These are phyloP conservation scores for Termitomyces sp. DNA, from an alignment of 768 basidiomycete species.

Conservation along the genomic window DNA sequence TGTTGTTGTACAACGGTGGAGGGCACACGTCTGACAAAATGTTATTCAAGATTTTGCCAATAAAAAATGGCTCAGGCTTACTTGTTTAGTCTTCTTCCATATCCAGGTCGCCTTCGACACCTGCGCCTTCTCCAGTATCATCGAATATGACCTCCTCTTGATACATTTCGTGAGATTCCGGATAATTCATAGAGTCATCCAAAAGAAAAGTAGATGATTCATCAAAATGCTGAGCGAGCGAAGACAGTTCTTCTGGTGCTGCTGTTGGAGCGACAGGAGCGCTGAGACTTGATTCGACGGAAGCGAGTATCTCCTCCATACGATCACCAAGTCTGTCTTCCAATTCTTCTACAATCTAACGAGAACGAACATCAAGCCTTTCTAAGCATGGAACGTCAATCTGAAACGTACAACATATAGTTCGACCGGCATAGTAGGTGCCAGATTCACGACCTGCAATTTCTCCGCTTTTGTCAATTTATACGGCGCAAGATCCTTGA, in stretches of 20 bases:
- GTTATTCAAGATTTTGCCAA: neutral
- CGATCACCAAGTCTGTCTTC: constrained; percentile 73
- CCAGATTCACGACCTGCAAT: constrained; percentile 86
- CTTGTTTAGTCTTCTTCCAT: constrained; percentile 49
- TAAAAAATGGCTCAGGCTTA: neutral
- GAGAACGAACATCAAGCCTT: neutral
- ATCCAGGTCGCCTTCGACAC: constrained; percentile 68
- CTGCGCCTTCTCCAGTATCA: constrained; percentile 59
- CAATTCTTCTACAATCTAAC: constrained; percentile 85
- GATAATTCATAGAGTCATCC: constrained; percentile 1
- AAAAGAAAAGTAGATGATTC: neutral
- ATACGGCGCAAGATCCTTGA: constrained; percentile 59
- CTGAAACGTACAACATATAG: constrained; percentile 75
- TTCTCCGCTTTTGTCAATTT: constrained; percentile 88
- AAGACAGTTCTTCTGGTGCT: neutral
- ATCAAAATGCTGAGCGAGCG: neutral
- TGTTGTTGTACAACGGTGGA: neutral
- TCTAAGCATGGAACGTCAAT: neutral
- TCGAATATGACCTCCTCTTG: constrained; percentile 56
- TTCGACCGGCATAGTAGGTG: constrained; percentile 76
- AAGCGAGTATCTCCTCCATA: constrained; percentile 59
- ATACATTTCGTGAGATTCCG: constrained; percentile 22
- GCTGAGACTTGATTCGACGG: constrained; percentile 41
- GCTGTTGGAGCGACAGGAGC: constrained; percentile 10
- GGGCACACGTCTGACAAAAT: neutral